These are phyloP conservation scores for Phyllosticta citribraziliensis DNA, from an alignment of 2,329 filamentous ascomycete species.

Conservation along the genomic window DNA sequence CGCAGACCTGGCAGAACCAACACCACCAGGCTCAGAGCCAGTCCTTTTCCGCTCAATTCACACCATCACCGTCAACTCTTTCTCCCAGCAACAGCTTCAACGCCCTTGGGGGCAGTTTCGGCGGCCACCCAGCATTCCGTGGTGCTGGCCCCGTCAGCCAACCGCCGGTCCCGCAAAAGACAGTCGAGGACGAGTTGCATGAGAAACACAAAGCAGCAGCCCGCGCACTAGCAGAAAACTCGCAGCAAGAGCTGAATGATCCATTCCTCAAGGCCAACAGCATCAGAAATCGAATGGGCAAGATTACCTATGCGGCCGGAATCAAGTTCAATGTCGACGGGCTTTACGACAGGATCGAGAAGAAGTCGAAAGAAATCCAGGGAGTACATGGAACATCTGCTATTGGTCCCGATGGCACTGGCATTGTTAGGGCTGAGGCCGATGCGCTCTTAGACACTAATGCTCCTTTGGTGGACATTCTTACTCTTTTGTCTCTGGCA, in stretches of 20 bases:
- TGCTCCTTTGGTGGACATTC: slow-evolving; percentile 67
- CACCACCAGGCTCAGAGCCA: slow-evolving; percentile 28
- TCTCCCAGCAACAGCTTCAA: slow-evolving; percentile 39
- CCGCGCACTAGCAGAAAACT: slow-evolving; percentile 47
- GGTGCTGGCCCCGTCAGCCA: slow-evolving; percentile 37
- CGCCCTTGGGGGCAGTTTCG: slow-evolving; percentile 30
- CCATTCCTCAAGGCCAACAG: slow-evolving; percentile 60
- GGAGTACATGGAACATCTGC: slow-evolving; percentile 16
- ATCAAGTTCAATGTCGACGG: slow-evolving; percentile 50
- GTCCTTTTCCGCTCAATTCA: slow-evolving; percentile 27
- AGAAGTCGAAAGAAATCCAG: slow-evolving; percentile 22
- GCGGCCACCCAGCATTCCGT: slow-evolving; percentile 27
- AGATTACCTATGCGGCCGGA: slow-evolving; percentile 49
- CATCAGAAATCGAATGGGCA: slow-evolving; percentile 44
- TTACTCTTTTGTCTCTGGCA: slow-evolving; percentile 73
- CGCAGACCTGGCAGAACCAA: slow-evolving; percentile 51
- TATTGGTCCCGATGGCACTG: slow-evolving; percentile 50
- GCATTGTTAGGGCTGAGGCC: slow-evolving; percentile 45
- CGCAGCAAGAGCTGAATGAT: slow-evolving; percentile 61
- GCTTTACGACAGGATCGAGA: slow-evolving; percentile 32
- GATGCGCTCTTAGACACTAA: slow-evolving; percentile 60
- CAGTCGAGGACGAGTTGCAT: slow-evolving; percentile 55
- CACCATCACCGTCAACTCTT: slow-evolving; percentile 20
- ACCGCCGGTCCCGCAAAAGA: slow-evolving; percentile 53
- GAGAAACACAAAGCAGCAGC: slow-evolving; percentile 58